Base-by-base conservation (phyloP, 805 yeast species). In the Yarrowia phangngaensis region DNA sequence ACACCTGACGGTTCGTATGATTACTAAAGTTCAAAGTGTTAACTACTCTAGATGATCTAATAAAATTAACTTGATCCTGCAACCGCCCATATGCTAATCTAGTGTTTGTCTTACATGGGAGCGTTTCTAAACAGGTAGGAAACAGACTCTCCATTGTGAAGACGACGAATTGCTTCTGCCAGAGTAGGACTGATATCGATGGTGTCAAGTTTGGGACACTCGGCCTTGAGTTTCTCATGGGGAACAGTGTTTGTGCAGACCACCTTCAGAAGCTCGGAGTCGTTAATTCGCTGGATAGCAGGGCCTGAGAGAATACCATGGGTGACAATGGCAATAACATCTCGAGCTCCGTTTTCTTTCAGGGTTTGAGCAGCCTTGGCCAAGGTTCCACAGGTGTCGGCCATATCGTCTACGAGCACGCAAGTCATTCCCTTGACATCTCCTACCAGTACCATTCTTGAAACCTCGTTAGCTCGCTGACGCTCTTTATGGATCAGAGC, bases 401-500 rank as follows among this genome's bases (percentile, higher is more conserved):
- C 97, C 94, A 90, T 92, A 64, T 90, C 98, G 65, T 90, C 98
- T 24, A 90, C 85, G 54, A 90, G 70, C 17, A 92, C 73, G 67
- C 97, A 89, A 4, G 81, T 76, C 65, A 85, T 87, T 52, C 80
- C 79, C 3, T 78, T 69, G 30, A 90, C 98, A 64, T 89, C 97
- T 55, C 98, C 98, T 33, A 90, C 97, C 24, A 90, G 73, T 19
- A 90, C 95, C 98, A 90, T 90, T 58, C 84, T 74, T 13, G 92
- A 81, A 8, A 90, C 95, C 68, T 90, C 97, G 63, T 90, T 90
- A 40, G 97, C 97, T 61, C 83, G 79, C 40, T 86, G 90, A 62
- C 98, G 79, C 70, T 90, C 98, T 65, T 90, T 90, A 70, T 90
- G 98, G 59, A 90, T 92, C 63, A 90, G 77, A 0, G 98, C 97